Base-by-base conservation (phyloP, 257 asterid genomes). In the Penstemon barbatus region DNA sequence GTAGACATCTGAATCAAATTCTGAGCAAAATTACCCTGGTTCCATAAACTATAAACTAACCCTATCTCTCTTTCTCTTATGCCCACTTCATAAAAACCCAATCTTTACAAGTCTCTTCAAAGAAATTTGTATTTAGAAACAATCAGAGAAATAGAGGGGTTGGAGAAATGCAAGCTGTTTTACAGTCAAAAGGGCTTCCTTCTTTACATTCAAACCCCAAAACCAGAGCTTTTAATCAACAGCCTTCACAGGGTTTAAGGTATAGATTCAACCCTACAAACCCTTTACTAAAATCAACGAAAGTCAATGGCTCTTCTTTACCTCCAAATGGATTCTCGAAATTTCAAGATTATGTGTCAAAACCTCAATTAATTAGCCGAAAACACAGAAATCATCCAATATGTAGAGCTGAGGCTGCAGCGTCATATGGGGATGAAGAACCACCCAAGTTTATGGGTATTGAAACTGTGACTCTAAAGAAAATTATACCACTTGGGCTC, bases 401-500 rank as follows among this genome's bases (percentile, higher is more conserved):
- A 0, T 79, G 83, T 50, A 76, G 74, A 75, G 99, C 97, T 37
- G 97, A 86, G 75, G 89, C 95, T 1, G 86, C 91, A 11, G 82
- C 88, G 51, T 72, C 89, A 11, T 60, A 70, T 48, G 91, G 78
- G 36, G 90, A 87, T 57, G 70, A 61, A 33, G 92, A 86, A 42
- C 4, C 87, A 5, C 83, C 91, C 33, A 94, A 91, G 54, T 71
- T 94, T 36, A 41, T 94, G 89, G 99, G 99, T 46, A 61, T 94
- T 56, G 98, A 94, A 54, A 5, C 78, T 13, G 79, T 77, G 18
- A 94, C 99, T 37, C 67, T 94, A n/a, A 94, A 91, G 85, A 94
- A 94, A 70, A 91, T 94, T 66, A 53, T 94, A 19, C 99, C 98
- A 0, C 95, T 94, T 42, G 99, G 99, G 65, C 1, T 88, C 74